A percentile compares a stretch with the other conserved stretches of the same genome.
Conservation (phyloP, 148 eudicot genomes). For the Rhododendron williamsianum region DNA sequence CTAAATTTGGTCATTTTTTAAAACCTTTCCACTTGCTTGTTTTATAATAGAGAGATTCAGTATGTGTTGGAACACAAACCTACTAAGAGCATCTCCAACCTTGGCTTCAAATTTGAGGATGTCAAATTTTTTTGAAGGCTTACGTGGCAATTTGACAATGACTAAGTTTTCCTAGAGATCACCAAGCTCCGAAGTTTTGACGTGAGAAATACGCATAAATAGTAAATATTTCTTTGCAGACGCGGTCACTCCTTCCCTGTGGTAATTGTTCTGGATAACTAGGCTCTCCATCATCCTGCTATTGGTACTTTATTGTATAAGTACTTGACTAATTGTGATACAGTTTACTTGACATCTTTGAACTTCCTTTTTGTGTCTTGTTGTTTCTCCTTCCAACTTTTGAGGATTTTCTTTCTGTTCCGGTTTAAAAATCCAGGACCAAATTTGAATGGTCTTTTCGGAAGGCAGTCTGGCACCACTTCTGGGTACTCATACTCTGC, state of each 20-base stretch:
- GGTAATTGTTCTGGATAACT: background rate
- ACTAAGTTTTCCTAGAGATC: background rate
- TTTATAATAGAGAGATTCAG: background rate
- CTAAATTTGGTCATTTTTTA: background rate
- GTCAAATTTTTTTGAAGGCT: too few species aligned
- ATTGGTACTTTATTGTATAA: background rate
- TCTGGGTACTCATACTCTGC: conserved; percentile 81
- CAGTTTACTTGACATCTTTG: background rate
- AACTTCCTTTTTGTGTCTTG: background rate
- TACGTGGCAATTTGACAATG: too few species aligned
- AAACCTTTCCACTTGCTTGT: background rate
- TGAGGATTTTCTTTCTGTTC: background rate
- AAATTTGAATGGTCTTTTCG: conserved; percentile 79
- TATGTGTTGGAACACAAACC: background rate
- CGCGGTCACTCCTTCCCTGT: background rate
- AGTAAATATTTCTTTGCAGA: background rate
- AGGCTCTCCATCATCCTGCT: background rate
- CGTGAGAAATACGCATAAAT: background rate
- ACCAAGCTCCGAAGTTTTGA: background rate
- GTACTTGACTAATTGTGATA: background rate
- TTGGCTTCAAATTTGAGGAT: too few species aligned
- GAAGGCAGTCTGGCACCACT: conserved; percentile 84
- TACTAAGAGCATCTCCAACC: background rate
- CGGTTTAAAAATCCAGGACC: conserved; percentile 49
- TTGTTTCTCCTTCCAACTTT: background rate